phyloP scores from a whole-genome alignment of 2,329 filamentous ascomycete species.

The Coniella lustricola region DNA sequence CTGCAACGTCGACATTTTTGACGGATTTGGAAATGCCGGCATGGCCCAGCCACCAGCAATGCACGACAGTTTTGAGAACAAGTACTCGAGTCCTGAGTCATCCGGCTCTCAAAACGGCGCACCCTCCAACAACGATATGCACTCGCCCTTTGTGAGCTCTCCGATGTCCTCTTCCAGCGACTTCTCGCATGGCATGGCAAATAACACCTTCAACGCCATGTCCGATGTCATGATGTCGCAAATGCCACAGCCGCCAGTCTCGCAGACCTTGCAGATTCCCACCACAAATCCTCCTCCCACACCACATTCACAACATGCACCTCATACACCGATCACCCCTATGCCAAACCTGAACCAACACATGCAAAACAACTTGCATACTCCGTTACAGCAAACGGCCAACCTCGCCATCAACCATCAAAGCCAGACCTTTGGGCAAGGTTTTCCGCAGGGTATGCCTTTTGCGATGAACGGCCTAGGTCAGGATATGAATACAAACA shows the following conservation, averaged over 20 bases:
- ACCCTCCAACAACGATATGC: slow-evolving; percentile 34
- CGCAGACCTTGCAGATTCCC: slow-evolving; percentile 12
- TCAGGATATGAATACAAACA: slow-evolving; percentile 12
- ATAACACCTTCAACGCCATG: slow-evolving; percentile 39
- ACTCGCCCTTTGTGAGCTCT: slow-evolving; percentile 45
- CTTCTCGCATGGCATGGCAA: slow-evolving; percentile 35
- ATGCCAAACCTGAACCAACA: slow-evolving; percentile 27
- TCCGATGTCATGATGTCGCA: slow-evolving; percentile 49
- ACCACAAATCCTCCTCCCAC: slow-evolving; percentile 17
- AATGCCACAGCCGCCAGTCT: slow-evolving; percentile 28
- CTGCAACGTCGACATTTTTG: slow-evolving; percentile 53
- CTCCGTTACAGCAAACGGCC: slow-evolving; percentile 26
- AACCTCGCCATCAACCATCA: slow-evolving; percentile 28
- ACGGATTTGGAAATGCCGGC: slow-evolving; percentile 57
- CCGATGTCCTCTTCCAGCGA: slow-evolving; percentile 49
- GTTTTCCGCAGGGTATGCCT: slow-evolving; percentile 20
- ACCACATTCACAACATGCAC: slow-evolving; percentile 24
- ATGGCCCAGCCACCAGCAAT: slow-evolving; percentile 48
- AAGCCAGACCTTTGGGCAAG: slow-evolving; percentile 22
- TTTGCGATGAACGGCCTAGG: slow-evolving; percentile 19
- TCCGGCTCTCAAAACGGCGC: slow-evolving; percentile 27
- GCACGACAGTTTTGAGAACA: slow-evolving; percentile 43
- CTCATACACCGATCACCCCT: slow-evolving; percentile 26
- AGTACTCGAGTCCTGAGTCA: slow-evolving; percentile 35
- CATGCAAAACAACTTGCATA: slow-evolving; percentile 27